Conservation (phyloP, 2,329 filamentous ascomycete genomes). For the Fusarium nisikadoi region DNA sequence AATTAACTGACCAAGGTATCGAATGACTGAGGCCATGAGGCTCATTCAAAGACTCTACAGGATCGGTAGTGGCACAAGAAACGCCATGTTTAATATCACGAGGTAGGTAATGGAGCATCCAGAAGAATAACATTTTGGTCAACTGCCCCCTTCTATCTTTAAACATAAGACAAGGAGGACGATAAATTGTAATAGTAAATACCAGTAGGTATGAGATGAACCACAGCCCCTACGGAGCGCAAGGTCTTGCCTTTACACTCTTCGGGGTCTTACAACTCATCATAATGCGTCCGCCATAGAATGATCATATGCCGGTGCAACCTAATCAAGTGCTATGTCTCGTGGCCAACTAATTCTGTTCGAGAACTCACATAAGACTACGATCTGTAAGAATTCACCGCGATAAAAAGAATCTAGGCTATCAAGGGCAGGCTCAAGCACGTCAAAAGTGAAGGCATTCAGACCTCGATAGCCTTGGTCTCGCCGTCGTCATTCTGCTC, state of each 20-base stretch:
- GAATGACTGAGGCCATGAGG: background rate
- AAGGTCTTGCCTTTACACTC: background rate
- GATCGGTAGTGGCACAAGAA: background rate
- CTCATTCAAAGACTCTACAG: background rate
- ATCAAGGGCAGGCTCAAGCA: too few species aligned
- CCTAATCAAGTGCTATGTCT: background rate
- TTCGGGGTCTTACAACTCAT: background rate
- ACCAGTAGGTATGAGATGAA: background rate
- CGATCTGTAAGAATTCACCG: background rate
- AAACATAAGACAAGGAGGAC: background rate
- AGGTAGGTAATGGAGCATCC: background rate
- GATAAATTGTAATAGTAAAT: background rate
- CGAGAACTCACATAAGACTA: background rate
- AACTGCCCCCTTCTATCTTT: background rate
- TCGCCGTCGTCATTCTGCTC: background rate
- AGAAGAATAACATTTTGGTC: background rate
- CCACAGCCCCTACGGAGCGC: background rate
- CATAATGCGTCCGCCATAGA: background rate
- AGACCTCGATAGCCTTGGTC: background rate
- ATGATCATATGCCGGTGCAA: conserved; percentile 11
- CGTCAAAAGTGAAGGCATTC: conserved; percentile 4
- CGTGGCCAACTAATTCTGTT: background rate
- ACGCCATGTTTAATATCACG: background rate
- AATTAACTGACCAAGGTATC: background rate
- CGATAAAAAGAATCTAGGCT: background rate